phyloP scores from a whole-genome alignment of 805 yeast species.

The Allodekkera sacchari region DNA sequence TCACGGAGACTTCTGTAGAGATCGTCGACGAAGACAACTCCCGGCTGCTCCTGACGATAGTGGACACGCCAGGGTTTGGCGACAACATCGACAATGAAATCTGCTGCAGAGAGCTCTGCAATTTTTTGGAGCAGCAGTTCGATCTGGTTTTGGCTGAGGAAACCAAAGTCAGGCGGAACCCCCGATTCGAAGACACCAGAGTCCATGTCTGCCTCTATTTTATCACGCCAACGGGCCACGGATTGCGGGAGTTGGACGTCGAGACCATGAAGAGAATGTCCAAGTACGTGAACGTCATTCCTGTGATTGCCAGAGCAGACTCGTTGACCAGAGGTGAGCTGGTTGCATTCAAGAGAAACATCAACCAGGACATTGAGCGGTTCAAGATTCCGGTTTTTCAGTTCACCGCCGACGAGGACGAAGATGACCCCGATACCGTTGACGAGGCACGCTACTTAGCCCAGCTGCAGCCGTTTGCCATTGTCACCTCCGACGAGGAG shows the following conservation, averaged over 20 bases:
- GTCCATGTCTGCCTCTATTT: slow-evolving; percentile 70
- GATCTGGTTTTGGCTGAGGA: slow-evolving; percentile 79
- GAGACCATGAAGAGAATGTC: slow-evolving; percentile 63
- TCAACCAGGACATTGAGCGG: slow-evolving; percentile 54
- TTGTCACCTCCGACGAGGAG: slow-evolving; percentile 56
- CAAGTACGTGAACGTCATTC: slow-evolving; percentile 66
- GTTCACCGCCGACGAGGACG: slow-evolving; percentile 64
- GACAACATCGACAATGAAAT: slow-evolving; percentile 52
- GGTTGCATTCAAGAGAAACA: slow-evolving; percentile 47
- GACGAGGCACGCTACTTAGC: slow-evolving; percentile 60
- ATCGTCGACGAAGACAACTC: slow-evolving; percentile 54
- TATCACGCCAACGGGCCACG: slow-evolving; percentile 71
- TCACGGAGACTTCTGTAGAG: slow-evolving; percentile 58
- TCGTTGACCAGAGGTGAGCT: slow-evolving; percentile 59
- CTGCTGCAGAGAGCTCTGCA: slow-evolving; percentile 58
- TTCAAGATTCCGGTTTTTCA: slow-evolving; percentile 69
- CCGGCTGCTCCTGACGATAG: slow-evolving; percentile 43
- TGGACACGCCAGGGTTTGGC: slow-evolving; percentile 57
- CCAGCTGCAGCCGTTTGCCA: slow-evolving; percentile 67
- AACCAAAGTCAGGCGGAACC: slow-evolving; percentile 78
- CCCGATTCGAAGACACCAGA: slow-evolving; percentile 68
- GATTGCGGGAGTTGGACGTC: slow-evolving; percentile 66
- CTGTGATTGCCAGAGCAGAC: slow-evolving; percentile 65
- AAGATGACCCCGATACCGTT: slow-evolving; percentile 60
- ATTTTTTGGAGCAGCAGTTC: slow-evolving; percentile 67